phyloP scores from a whole-genome alignment of 495 filamentous ascomycete species.

The Trichoderma reesei region DNA sequence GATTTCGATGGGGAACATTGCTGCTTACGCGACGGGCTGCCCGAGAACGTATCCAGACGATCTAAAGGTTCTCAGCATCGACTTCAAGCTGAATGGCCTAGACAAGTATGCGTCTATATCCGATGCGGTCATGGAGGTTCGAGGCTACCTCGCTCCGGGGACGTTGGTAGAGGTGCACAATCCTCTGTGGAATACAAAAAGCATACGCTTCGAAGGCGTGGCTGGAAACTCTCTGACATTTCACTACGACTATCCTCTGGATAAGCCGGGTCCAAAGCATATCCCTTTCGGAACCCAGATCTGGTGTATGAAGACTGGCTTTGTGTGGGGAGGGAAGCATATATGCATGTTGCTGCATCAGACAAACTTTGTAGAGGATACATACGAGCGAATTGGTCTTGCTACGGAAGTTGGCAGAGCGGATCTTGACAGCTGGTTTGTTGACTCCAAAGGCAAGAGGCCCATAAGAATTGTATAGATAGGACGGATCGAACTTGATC shows the following conservation, averaged over 20 bases:
- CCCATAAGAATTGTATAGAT: not conserved
- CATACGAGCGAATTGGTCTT: not conserved
- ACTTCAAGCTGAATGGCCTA: not conserved
- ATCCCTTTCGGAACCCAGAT: not conserved
- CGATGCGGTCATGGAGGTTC: not conserved
- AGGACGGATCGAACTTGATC: too few species aligned
- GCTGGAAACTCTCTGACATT: not conserved
- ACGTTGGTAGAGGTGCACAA: not conserved
- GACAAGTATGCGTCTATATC: constrained; percentile 2
- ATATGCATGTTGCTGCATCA: not conserved
- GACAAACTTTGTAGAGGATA: not conserved
- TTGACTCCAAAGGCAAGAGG: not conserved
- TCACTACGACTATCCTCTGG: constrained; percentile 6
- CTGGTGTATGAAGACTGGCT: constrained; percentile 10
- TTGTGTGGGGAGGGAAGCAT: constrained; percentile 6
- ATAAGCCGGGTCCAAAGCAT: not conserved
- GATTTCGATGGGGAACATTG: not conserved
- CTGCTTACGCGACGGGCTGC: not conserved
- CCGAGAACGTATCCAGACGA: constrained; percentile 8
- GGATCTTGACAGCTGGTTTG: not conserved
- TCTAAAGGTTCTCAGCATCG: not conserved
- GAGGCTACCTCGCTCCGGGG: not conserved
- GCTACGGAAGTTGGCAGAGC: not conserved
- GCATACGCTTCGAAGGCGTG: not conserved
- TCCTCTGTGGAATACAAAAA: not conserved